phyloP scores from a whole-genome alignment of 768 basidiomycete genomes.

The Lactarius indigo region DNA sequence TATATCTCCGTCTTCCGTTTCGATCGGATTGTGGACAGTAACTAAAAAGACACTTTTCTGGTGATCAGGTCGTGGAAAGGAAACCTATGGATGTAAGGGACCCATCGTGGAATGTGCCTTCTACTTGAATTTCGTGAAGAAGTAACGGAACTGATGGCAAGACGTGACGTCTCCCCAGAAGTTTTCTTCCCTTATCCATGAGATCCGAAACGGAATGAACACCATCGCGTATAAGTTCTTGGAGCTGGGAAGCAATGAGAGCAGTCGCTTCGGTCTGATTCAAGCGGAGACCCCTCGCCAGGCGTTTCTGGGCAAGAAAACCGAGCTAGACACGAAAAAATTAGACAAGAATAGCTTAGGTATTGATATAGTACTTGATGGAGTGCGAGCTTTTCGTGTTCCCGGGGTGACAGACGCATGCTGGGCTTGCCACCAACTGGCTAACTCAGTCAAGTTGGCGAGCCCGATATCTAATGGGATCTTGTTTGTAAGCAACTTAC shows the following conservation, averaged over 20 bases:
- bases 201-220: conserved; percentile 77
- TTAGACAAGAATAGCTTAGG: conserved; percentile 28
- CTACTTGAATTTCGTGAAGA: conserved; percentile 88
- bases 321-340: conserved; percentile 54
- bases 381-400: conserved; percentile 70
- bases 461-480: no score
- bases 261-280: conserved; percentile 88
- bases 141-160: conserved; percentile 71
- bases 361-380: conserved; percentile 46
- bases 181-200: conserved; percentile 89
- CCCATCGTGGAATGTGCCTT: conserved; percentile 90
- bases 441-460: no score
- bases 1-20: conserved; percentile 75
- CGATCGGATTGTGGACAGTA: conserved; percentile 93
- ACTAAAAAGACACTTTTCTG: conserved; percentile 81
- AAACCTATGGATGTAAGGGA: conserved; percentile 33
- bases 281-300: conserved; percentile 87
- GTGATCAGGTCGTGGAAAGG: conserved; percentile 20
- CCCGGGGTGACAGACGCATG: conserved; percentile 74
- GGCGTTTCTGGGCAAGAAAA: conserved; percentile 86
- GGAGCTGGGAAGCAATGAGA: conserved; percentile 87
- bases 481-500: no score
- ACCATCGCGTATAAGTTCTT: conserved; percentile 94
- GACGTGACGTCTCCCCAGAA: conserved; percentile 88
- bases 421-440: no score